Evolutionary conservation across 1,139 yeast genomes (phyloP), one percentile per base, ranked within the genome.

Genomic region (Diutina siamensis): DNA sequence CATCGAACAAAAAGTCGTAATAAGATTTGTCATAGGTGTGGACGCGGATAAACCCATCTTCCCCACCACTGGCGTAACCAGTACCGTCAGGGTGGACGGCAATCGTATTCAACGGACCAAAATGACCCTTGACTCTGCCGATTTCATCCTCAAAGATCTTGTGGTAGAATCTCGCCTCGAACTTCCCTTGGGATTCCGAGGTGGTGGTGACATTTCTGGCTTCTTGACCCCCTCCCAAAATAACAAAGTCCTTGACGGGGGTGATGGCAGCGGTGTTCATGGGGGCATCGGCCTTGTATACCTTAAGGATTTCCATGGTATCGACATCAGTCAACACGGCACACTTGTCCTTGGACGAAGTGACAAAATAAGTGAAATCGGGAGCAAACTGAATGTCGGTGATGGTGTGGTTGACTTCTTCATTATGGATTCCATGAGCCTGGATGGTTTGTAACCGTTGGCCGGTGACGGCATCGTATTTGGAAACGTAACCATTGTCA

Each of bases 181-280:
- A 92, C 62, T 87, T 87, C 71, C 98, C 98, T 65, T 92, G 96
- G 47, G 85, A 76, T 51, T 94, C 83, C 44, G 94, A 78, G 38
- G 97, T 88, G 27, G 97, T 92, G 44, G 99, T 92, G 62, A 92
- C 99, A 64, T 89, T 94, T 67, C 89, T 80, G 38, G 98, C 98
- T 62, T 89, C 97, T 72, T 92, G 98, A 78, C 99, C 99, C 68
- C 99, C 99, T 48, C 98, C 98, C 53, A 94, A 74, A 47, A 92
- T 83, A 51, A 92, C 86, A 61, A 83, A 89, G 61, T 92, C 94
- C 68, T 94, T 92, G 48, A 80, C 71, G 25, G 97, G 92, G 9
- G 98, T 89, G 55, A 92, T 83, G 52, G 95, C 83, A 25, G 97
- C 98, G 33, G 95, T 80, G 71, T 94, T 94, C 76, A 94, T 76